These are phyloP conservation scores for Byssothecium circinans DNA, from an alignment of 2,329 filamentous ascomycete species.

Conservation along the genomic window DNA sequence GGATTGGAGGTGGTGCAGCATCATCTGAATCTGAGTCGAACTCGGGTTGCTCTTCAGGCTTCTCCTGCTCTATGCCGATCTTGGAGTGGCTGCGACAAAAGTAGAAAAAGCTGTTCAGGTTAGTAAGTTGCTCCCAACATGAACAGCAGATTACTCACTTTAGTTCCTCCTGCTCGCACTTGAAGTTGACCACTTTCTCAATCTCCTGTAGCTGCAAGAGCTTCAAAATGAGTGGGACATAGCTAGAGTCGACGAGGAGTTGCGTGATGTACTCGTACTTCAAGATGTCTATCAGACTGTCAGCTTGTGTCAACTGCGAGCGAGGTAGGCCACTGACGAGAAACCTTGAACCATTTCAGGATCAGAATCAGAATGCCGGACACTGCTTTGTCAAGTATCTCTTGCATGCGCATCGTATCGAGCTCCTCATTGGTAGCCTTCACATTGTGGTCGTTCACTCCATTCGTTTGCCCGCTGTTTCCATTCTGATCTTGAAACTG, in stretches of 20 bases:
- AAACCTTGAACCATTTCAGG: conserved; percentile 94
- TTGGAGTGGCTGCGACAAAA: conserved; percentile 79
- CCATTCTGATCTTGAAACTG: conserved; percentile 49
- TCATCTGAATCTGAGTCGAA: conserved; percentile 57
- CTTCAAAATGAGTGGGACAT: conserved; percentile 88
- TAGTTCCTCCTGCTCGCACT: conserved; percentile 77
- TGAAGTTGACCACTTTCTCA: conserved; percentile 84
- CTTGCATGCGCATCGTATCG: conserved; percentile 77
- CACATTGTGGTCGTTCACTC: conserved; percentile 31
- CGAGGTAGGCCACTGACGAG: conserved; percentile 63
- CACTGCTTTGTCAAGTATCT: conserved; percentile 88
- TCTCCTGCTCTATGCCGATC: conserved; percentile 48
- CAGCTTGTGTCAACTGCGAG: not conserved
- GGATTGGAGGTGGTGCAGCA: conserved; percentile 78
- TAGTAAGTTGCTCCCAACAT: conserved; percentile 18
- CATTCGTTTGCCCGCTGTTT: conserved; percentile 34
- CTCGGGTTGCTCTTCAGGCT: conserved; percentile 22
- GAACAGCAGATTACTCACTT: conserved; percentile 58
- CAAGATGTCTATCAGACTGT: conserved; percentile 67
- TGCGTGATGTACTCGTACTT: conserved; percentile 97
- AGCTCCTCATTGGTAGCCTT: conserved; percentile 65
- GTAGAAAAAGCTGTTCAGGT: conserved; percentile 73
- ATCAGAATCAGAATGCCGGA: conserved; percentile 87
- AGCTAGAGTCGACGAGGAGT: conserved; percentile 90
- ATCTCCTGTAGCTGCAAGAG: conserved; percentile 93